A percentile compares a stretch with the other conserved stretches of the same genome.
phyloP scores from a whole-genome alignment of 2,329 filamentous ascomycete genomes.

The Diaporthe sp. region DNA sequence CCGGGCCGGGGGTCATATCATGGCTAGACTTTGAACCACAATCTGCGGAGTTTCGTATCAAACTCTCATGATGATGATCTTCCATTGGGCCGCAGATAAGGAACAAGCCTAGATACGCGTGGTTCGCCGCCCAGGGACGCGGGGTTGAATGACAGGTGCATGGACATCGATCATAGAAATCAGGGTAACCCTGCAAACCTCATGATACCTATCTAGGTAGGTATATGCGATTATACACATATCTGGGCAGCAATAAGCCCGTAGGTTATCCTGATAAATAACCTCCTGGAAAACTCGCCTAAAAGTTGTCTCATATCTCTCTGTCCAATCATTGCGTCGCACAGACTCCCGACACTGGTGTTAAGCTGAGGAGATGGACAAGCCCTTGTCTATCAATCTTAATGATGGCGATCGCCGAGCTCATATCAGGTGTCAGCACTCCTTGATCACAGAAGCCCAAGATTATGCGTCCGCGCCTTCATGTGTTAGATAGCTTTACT shows the following conservation, averaged over 20 bases:
- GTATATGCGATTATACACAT: not conserved
- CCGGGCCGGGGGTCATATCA: not conserved
- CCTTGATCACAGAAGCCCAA: no score
- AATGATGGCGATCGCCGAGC: not conserved
- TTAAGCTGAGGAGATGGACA: not conserved
- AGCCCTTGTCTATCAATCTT: not conserved
- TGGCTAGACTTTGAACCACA: slow-evolving; percentile 3
- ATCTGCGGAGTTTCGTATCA: slow-evolving; percentile 13
- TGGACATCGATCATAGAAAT: not conserved
- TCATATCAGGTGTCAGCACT: not conserved
- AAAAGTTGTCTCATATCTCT: not conserved
- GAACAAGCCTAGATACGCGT: slow-evolving; percentile 10
- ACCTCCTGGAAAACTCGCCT: not conserved
- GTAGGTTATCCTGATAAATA: not conserved
- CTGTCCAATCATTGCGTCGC: not conserved
- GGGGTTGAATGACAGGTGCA: slow-evolving; percentile 18
- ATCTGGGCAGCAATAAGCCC: slow-evolving; percentile 1
- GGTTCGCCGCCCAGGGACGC: slow-evolving; percentile 5
- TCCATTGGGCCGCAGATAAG: slow-evolving; percentile 30
- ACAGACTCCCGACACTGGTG: not conserved
- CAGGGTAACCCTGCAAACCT: slow-evolving; percentile 15
- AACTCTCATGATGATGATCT: not conserved
- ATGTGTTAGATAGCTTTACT: no score
- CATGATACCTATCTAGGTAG: not conserved
- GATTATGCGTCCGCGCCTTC: no score